A percentile compares a stretch with the other conserved stretches of the same genome.
Conservation (phyloP, 352 stramenopile genomes). For the Phytophthora sansomeana region DNA sequence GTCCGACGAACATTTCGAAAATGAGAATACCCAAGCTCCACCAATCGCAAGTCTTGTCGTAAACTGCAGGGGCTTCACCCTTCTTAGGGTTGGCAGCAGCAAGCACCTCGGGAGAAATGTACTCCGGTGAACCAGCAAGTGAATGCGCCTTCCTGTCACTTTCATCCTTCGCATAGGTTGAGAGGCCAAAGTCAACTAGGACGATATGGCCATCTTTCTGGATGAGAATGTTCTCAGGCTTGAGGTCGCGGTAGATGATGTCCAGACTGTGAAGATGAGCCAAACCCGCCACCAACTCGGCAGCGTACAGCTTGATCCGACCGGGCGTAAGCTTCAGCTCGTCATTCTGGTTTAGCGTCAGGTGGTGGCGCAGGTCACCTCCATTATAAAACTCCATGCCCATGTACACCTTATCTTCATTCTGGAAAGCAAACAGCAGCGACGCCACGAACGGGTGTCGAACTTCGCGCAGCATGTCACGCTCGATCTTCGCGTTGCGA, state of each 20-base stretch:
- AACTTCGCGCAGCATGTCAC: constrained; percentile 95
- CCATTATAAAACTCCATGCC: constrained; percentile 99
- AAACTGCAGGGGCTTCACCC: constrained; percentile 49
- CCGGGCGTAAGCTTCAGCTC: constrained; percentile 72
- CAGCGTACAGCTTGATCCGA: constrained; percentile 88
- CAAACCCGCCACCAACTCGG: constrained; percentile 82
- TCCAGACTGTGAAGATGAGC: constrained; percentile 90
- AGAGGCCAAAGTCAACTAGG: constrained; percentile 93
- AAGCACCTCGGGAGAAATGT: constrained; percentile 94
- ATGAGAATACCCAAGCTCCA: constrained; percentile 92
- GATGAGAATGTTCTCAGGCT: constrained; percentile 93
- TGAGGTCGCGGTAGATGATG: constrained; percentile 92
- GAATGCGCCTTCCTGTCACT: constrained; percentile 70
- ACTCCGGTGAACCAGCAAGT: constrained; percentile 86
- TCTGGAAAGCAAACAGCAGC: constrained; percentile 98
- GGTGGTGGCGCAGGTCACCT: constrained; percentile 93
- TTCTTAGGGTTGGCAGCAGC: constrained; percentile 61
- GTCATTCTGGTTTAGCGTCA: constrained; percentile 73
- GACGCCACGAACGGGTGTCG: constrained; percentile 98
- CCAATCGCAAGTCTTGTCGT: constrained; percentile 90
- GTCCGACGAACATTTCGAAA: constrained; percentile 92
- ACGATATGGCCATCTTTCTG: constrained; percentile 90
- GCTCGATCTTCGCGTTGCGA: constrained; percentile 91
- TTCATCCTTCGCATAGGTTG: constrained; percentile 72
- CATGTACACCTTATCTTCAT: constrained; percentile 98